Evolutionary conservation across 495 filamentous ascomycete species (phyloP), one percentile per base, ranked within the genome.

Genomic region (Aspergillus conjunctus): DNA sequence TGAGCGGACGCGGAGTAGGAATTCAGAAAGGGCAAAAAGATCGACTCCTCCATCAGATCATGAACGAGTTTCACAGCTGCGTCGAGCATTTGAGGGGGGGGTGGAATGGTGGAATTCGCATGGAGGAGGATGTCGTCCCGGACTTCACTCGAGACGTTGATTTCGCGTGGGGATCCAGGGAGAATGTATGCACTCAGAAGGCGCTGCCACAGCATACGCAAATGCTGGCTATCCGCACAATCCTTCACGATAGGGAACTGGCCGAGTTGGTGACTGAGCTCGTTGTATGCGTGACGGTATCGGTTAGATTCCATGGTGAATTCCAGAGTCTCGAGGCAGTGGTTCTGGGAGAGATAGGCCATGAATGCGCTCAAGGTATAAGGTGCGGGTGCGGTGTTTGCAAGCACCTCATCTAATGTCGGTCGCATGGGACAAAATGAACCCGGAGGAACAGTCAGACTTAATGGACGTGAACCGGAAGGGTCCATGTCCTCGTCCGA

Each of bases 31-130:
- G 78, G 72, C 54, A 81, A 70, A 64, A 76, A 79, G 3, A 98
- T 91, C 3, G 91, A 96, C 66, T 97, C 94, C 67, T 97, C 93
- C 91, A 99, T 98, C 60, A 99, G 77, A 59, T 98, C 93, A 70
- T 92, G 91, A 15, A 96, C 89, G 54, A 95, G 93, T 58, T 86
- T 83, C 17, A 94, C 91, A n/a, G 94, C 94, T n/a, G 87, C 80
- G 66, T 95, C 91, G 22, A 99, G 80, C 33, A 85, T 83, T 51
- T 88, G 83, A 4, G 94, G 95, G 20, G 81, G 71, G 0, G 94
- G 95, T 7, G 95, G 91, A 4, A 78, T 75, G n/a, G 79, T 69
- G 10, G 77, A 72, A 37, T 82, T 80, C 7, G 86, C 79, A 49
- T 91, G 79, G 12, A 79, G 80, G 15, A 99, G 77, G 31, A 99